Evolutionary conservation across 306 rosid genomes (phyloP).

Genomic region (Trifolium subterraneum): DNA sequence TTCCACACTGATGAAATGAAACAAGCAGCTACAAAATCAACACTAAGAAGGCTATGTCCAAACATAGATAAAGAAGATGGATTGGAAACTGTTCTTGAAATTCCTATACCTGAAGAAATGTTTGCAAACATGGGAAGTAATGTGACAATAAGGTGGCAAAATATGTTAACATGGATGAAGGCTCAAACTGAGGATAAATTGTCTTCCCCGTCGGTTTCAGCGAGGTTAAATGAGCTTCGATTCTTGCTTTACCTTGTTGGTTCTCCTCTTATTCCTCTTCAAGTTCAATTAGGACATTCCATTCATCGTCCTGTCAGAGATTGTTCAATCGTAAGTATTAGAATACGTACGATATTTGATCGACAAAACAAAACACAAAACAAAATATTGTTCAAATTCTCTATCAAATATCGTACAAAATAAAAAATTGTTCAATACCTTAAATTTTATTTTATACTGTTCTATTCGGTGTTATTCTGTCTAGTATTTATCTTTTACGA

Average conservation of each 20-base stretch:
- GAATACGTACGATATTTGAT: no score
- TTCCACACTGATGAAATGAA: slow-evolving; percentile 38
- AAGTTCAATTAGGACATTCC: slow-evolving; percentile 82
- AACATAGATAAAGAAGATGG: slow-evolving; percentile 84
- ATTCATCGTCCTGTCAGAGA: slow-evolving; percentile 85
- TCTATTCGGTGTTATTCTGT: no score
- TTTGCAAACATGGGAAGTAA: slow-evolving; percentile 82
- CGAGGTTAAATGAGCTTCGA: slow-evolving; percentile 78
- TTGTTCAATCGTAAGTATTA: slow-evolving; percentile 70
- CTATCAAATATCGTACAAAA: no score
- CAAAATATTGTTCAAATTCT: no score
- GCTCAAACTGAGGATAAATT: slow-evolving; percentile 80
- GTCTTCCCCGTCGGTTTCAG: slow-evolving; percentile 63
- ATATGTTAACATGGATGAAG: slow-evolving; percentile 93
- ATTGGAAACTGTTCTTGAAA: slow-evolving; percentile 90
- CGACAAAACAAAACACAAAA: no score
- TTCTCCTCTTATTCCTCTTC: slow-evolving; percentile 96
- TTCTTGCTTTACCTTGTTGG: slow-evolving; percentile 90
- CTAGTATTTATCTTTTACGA: no score
- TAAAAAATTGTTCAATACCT: no score
- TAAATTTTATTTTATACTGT: no score
- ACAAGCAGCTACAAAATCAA: slow-evolving; percentile 40
- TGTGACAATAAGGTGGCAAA: slow-evolving; percentile 67
- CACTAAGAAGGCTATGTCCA: slow-evolving; percentile 88
- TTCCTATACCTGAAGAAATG: slow-evolving; percentile 94